Base-by-base conservation (phyloP, 1,284 basidiomycete species). In the Austropuccinia psidii region DNA sequence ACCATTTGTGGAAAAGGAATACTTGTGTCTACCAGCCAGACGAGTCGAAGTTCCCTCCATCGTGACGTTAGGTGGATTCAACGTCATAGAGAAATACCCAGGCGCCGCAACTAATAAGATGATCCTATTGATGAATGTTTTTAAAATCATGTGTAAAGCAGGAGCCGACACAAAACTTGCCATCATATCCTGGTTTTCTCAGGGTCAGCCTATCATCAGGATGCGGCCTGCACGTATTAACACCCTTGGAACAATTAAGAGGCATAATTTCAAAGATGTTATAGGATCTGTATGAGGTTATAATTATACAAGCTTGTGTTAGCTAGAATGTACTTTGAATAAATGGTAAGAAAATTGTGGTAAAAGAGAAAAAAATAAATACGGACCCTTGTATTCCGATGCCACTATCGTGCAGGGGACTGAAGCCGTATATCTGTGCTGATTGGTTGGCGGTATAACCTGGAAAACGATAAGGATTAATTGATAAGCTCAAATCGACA, bases 321-420 rank as follows among this genome's bases (percentile, higher is more conserved):
- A n/a, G n/a, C n/a, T n/a, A n/a, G n/a, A n/a, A n/a, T n/a, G n/a
- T n/a, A n/a, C n/a, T n/a, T n/a, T n/a, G n/a, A n/a, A n/a, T n/a
- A n/a, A n/a, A n/a, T n/a, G n/a, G n/a, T n/a, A n/a, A n/a, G n/a
- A n/a, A n/a, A n/a, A n/a, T n/a, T n/a, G n/a, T n/a, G n/a, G n/a
- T n/a, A n/a, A n/a, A n/a, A n/a, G n/a, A n/a, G n/a, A n/a, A n/a
- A n/a, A n/a, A n/a, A n/a, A n/a, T n/a, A n/a, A n/a, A n/a, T n/a
- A n/a, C n/a, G n/a, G n/a, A n/a, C n/a, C n/a, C n/a, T n/a, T n/a
- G n/a, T n/a, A 84, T 84, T 29, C 84, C 84, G 0, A 84, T 85
- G 2, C 84, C 85, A 77, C 85, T 84, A 75, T 85, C 84, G 70
- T 85, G 84, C 82, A 85, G 83, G 31, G 85, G 79, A 15, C 84